A percentile compares a stretch with the other conserved stretches of the same genome.
These are phyloP conservation scores for Linderniella brevidens DNA, from an alignment of 257 asterid genomes.

Conservation along the genomic window DNA sequence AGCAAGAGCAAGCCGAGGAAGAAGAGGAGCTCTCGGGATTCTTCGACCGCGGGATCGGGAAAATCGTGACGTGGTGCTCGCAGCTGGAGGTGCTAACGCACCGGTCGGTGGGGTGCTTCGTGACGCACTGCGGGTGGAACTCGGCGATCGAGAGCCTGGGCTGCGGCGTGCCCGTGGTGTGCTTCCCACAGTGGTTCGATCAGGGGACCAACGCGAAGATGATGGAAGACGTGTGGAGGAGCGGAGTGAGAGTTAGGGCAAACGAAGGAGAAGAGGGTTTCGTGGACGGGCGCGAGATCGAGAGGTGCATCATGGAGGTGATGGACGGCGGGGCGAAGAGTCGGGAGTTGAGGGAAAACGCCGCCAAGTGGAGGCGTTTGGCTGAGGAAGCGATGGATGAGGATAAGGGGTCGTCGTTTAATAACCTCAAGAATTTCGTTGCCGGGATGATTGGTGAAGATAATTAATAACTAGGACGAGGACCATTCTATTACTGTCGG, in stretches of 20 bases:
- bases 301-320: conserved; percentile 15
- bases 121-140: conserved; percentile 85
- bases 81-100: conserved; percentile 60
- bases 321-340: conserved; percentile 17
- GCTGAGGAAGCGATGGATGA: conserved; percentile 12
- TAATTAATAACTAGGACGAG: too few relatives aligned
- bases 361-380: conserved; percentile 9
- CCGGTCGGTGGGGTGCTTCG: conserved; percentile 45
- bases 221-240: conserved; percentile 39
- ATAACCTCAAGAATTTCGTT: too few relatives aligned
- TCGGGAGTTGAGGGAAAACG: conserved; percentile 12
- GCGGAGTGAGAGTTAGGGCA: conserved; percentile 5
- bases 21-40: conserved; percentile 27
- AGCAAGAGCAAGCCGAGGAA: conserved; percentile 23
- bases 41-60: conserved; percentile 41
- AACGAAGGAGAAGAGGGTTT: conserved; percentile 16
- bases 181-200: conserved; percentile 84
- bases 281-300: conserved; percentile 16
- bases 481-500: too few relatives aligned
- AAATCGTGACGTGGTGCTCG: conserved; percentile 52
- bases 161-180: conserved; percentile 52
- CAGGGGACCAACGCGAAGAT: conserved; percentile 77
- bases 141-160: conserved; percentile 63
- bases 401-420: not conserved
- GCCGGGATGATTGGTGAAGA: too few relatives aligned